Conservation (phyloP, 2,329 filamentous ascomycete genomes). For the Botrytis squamosa region DNA sequence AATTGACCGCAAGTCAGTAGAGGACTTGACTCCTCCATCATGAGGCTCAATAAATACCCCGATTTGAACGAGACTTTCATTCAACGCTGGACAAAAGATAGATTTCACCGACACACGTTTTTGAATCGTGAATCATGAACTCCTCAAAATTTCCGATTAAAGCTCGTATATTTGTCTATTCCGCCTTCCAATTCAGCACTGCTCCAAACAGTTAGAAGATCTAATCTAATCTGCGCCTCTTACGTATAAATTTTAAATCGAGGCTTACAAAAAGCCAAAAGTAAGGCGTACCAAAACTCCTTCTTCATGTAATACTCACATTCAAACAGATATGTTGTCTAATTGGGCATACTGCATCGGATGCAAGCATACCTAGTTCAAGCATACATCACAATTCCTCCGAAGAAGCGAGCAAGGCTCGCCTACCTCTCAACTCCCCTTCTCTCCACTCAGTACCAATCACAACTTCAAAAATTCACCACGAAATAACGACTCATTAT, state of each 20-base stretch:
- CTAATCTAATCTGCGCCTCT: not conserved
- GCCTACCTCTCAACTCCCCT: not conserved
- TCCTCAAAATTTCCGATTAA: not conserved
- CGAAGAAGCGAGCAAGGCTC: not conserved
- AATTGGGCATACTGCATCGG: not conserved
- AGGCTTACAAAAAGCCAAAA: not conserved
- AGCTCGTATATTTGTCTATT: not conserved
- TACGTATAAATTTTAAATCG: not conserved
- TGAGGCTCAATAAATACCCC: too few species aligned
- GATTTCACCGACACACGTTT: not conserved
- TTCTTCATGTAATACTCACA: not conserved
- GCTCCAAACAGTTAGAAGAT: not conserved
- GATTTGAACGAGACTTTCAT: not conserved
- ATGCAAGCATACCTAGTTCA: not conserved
- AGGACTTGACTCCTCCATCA: not conserved
- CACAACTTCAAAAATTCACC: not conserved
- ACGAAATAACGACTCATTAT: not conserved
- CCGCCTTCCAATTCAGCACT: not conserved
- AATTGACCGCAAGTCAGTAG: not conserved
- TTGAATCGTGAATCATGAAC: not conserved
- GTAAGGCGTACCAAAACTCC: not conserved
- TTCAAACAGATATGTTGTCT: not conserved
- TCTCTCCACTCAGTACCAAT: not conserved
- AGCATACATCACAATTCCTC: not conserved
- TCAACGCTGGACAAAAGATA: not conserved